These are phyloP conservation scores for Eucalyptus camaldulensis DNA, from an alignment of 345 rosid species.

Conservation along the genomic window DNA sequence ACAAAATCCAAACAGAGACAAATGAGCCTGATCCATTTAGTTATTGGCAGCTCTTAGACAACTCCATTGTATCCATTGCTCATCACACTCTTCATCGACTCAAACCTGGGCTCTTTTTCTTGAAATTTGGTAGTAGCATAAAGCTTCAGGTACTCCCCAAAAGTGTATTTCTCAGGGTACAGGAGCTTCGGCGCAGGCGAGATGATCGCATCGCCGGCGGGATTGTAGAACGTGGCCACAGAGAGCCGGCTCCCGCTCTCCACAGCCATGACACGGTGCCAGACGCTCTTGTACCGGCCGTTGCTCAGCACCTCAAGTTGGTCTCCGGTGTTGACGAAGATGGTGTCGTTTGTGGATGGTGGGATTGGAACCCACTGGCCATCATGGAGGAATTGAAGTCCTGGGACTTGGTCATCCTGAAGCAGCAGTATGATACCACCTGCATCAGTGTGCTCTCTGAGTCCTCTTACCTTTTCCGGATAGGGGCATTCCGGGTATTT, in stretches of 20 bases:
- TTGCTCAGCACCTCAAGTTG: constrained; percentile 76
- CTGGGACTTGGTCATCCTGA: constrained; percentile 82
- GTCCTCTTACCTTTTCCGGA: constrained; percentile 77
- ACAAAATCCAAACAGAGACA: background rate
- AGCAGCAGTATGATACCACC: constrained; percentile 82
- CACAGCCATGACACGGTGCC: constrained; percentile 73
- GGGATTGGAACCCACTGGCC: constrained; percentile 61
- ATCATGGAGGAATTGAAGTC: constrained; percentile 67
- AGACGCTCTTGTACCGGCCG: constrained; percentile 57
- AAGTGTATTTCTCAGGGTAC: constrained; percentile 45
- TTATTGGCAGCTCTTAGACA: background rate
- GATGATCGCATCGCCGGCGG: constrained; percentile 54
- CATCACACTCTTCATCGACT: constrained; percentile 49
- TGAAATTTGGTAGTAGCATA: constrained; percentile 63
- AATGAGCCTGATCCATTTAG: background rate
- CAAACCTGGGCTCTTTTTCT: constrained; percentile 57
- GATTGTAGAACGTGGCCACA: constrained; percentile 81
- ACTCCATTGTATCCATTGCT: constrained; percentile 6
- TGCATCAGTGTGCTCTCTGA: constrained; percentile 78
- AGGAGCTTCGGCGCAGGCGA: constrained; percentile 52
- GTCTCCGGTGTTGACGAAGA: constrained; percentile 68
- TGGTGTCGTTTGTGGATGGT: constrained; percentile 66
- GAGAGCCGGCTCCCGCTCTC: constrained; percentile 73
- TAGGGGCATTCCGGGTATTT: constrained; percentile 66
- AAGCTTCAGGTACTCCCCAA: constrained; percentile 67